Evolutionary conservation across 2,329 filamentous ascomycete species (phyloP).

Genomic region (Botrytis hyacinthi): DNA sequence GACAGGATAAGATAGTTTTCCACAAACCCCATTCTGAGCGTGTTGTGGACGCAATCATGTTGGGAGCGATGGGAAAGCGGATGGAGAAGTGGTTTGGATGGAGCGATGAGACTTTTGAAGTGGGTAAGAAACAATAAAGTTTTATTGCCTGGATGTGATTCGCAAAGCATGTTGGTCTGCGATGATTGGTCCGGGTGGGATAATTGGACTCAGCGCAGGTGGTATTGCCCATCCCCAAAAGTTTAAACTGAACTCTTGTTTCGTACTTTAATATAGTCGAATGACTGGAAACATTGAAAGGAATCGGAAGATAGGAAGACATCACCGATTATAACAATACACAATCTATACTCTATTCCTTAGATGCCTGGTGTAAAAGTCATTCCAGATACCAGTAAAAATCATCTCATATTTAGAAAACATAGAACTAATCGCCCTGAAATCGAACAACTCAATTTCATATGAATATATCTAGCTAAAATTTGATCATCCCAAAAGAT

Average conservation of each 20-base stretch:
- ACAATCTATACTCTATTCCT: not conserved
- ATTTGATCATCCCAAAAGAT: no score
- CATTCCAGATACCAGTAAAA: not conserved
- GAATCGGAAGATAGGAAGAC: not conserved
- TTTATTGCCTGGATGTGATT: not conserved
- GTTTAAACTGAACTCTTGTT: no score
- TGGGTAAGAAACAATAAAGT: not conserved
- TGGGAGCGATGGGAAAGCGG: conserved; percentile 20
- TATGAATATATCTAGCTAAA: not conserved
- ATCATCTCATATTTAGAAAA: not conserved
- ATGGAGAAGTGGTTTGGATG: conserved; percentile 25
- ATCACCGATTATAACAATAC: not conserved
- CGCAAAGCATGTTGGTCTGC: no score
- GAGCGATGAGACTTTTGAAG: not conserved
- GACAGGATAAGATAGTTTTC: conserved; percentile 22
- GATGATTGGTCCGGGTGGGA: no score
- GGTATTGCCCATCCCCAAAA: no score
- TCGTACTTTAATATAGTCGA: no score
- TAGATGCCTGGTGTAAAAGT: not conserved
- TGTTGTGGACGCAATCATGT: conserved; percentile 15
- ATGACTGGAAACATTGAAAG: no score
- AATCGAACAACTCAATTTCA: not conserved
- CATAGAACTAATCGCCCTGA: not conserved
- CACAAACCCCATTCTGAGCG: conserved; percentile 22
- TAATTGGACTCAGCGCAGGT: no score